Base-by-base conservation (phyloP, 192 early-diverging fungal species). In the Phycomyces nitens region DNA sequence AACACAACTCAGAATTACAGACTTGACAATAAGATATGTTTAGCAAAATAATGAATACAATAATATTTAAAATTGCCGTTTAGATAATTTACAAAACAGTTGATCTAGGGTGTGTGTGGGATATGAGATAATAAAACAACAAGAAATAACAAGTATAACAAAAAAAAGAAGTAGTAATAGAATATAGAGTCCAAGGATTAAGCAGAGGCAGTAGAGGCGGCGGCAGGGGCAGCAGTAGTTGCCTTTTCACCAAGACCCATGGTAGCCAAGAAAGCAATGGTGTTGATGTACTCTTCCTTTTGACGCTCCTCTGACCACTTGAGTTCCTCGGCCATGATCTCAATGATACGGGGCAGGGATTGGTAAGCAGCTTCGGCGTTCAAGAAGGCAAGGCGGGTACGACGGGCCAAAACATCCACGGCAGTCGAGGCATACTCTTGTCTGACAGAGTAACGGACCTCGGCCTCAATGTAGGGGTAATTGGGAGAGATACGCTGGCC, bases 391-490 rank as follows among this genome's bases (percentile, higher is more conserved):
- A 98, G 79, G 9, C 96, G 88, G 49, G 87, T 86, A 52, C 96
- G 92, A 34, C 96, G 89, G 9, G 87, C 94, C 62, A 98, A 77
- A 7, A 98, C 94, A 81, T 98, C 96, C 42, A 96, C 94, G 8
- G 84, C 90, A 22, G 94, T 96, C 68, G 88, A 85, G 12, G 96
- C 96, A 73, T 94, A 96, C 77, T 98, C 96, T 68, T 90, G 80
- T 56, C 88, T 86, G 50, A 90, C 90, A 42, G 94, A 91, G 77
- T 96, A 97, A 3, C 89, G 86, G 12, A 98, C 86, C 79, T 98
- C 96, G 21, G 94, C 90, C 53, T 96, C 94, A 27, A 98, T 86
- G 60, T 92, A 98, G 53, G 96, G 96, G 73, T 97, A 95, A 26
- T 84, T 82, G 26, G 83, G 82, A 23, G 86, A 82, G 27, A 99